Percentiles rank a stretch among this genome's conserved stretches.
These are phyloP conservation scores for Quercus phellos DNA, from an alignment of 331 rosid genomes.

Conservation along the genomic window DNA sequence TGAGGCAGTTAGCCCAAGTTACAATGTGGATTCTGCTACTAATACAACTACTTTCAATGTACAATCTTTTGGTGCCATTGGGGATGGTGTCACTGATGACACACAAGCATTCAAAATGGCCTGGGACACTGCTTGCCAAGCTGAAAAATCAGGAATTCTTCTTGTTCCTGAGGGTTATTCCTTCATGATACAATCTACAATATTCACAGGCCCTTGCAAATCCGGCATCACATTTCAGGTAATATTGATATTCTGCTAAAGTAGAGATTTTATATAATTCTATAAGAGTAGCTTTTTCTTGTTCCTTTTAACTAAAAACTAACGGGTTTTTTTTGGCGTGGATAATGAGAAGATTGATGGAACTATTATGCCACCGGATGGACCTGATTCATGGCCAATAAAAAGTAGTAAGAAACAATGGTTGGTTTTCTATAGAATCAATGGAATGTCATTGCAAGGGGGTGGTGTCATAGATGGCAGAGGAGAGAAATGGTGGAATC, in stretches of 20 bases:
- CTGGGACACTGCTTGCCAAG: slow-evolving; percentile 64
- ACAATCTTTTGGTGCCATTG: slow-evolving; percentile 56
- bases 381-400: slow-evolving; percentile 65
- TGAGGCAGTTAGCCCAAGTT: slow-evolving; percentile 20
- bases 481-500: slow-evolving; percentile 80
- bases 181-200: slow-evolving; percentile 55
- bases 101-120: slow-evolving; percentile 59
- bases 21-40: background rate
- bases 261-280: background rate
- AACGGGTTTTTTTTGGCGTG: background rate
- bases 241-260: background rate
- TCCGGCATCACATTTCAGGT: slow-evolving; percentile 46
- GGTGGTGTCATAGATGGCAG: slow-evolving; percentile 62
- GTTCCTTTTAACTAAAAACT: background rate
- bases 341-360: slow-evolving; percentile 46
- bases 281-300: background rate
- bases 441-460: slow-evolving; percentile 51
- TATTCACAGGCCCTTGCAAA: slow-evolving; percentile 64
- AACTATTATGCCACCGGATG: slow-evolving; percentile 57
- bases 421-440: slow-evolving; percentile 63
- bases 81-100: slow-evolving; percentile 57
- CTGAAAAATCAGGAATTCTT: slow-evolving; percentile 28
- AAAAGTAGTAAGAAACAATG: slow-evolving; percentile 42
- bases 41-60: slow-evolving; percentile 32
- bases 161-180: slow-evolving; percentile 44